Evolutionary conservation across 176 grass and related monocot genomes (phyloP), one percentile per base, ranked within the genome.

Genomic region (Oryza rufipogon): DNA sequence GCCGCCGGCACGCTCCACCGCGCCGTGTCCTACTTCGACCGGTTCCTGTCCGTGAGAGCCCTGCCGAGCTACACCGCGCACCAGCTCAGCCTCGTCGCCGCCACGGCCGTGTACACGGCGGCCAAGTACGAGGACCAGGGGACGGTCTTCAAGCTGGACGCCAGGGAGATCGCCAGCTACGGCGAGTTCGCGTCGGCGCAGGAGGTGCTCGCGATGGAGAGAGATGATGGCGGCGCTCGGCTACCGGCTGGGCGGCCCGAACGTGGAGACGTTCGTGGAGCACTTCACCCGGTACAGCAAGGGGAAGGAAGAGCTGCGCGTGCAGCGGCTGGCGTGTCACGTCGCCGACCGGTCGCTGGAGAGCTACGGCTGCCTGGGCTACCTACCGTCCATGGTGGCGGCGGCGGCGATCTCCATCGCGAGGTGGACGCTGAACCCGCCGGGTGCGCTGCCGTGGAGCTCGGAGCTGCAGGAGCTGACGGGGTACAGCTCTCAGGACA

Each of bases 11-110:
- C 54, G 70, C 11, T 83, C 11, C 81, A 83, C 70, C 70, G 81
- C 16, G 25, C 70, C 6, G 81, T 83, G 56, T 64, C 70, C 25
- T 83, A 49, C 81, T 41, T 74, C 39, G 81, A 83, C 81, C 39
- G 81, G 0, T 66, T 75, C 60, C 30, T 83, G 8, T 75, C 71
- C 3, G 61, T 2, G 71, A 49, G 67, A 41, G 1, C 33, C 33
- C 67, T 16, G 28, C 64, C 64, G 17, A 36, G 34, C 42, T 11
- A 6, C 34, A 19, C 9, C n/a, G 22, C 15, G 6, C 14, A 2
- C 11, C 0, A 82, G 6, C 56, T 73, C 38, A 15, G 69, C 34
- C 13, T 73, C 68, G 68, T 82, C 12, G 68, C 45, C 65, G 28
- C 78, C 25, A 4, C 23, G 15, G 77, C 77, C 63, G 77, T 38